phyloP scores from a whole-genome alignment of 148 eudicot genomes.

The Cornus kousa region DNA sequence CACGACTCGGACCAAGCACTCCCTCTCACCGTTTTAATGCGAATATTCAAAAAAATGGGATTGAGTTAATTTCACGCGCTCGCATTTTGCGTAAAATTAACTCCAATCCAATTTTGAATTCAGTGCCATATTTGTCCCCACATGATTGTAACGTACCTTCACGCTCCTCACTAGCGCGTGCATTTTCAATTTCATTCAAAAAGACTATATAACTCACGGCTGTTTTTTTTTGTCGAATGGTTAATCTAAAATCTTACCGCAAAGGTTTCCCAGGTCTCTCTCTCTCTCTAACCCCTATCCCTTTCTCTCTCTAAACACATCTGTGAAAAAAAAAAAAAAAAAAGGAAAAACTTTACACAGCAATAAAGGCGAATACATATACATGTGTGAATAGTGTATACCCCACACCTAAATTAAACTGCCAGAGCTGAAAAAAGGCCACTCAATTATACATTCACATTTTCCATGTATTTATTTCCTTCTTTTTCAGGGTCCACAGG shows the following conservation, averaged over 20 bases:
- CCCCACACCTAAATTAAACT: constrained; percentile 12
- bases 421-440: neutral
- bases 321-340: neutral
- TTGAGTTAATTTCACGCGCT: neutral
- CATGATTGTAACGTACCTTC: neutral
- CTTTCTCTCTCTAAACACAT: neutral
- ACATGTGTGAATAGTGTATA: neutral
- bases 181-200: neutral
- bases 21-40: neutral
- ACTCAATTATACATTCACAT: neutral
- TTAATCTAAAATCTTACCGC: constrained; percentile 14
- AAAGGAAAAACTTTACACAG: neutral
- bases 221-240: neutral
- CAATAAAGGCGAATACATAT: neutral
- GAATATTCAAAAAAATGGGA: neutral
- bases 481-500: constrained; percentile 2
- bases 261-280: neutral
- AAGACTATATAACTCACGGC: neutral
- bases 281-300: neutral
- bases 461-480: neutral
- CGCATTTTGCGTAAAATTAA: neutral
- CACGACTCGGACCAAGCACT: neutral
- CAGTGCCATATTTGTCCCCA: neutral
- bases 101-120: neutral
- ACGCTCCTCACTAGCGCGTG: constrained; percentile 4